Base-by-base conservation (phyloP, 805 yeast species). In the Candida hispaniensis region DNA sequence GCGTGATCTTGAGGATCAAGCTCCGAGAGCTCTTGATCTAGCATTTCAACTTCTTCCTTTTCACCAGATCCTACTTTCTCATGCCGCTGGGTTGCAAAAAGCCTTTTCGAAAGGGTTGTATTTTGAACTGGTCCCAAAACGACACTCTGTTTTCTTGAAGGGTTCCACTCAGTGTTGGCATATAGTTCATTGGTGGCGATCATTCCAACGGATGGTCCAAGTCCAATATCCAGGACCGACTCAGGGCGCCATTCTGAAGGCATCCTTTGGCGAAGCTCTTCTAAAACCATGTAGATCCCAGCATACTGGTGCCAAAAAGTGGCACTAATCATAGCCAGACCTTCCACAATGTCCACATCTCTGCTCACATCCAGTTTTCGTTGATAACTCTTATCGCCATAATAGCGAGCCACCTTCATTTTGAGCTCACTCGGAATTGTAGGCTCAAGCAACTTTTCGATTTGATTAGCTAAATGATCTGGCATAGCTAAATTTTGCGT, bases 201-300 rank as follows among this genome's bases (percentile, higher is more conserved):
- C 63, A 91, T 73, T 2, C 96, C 96, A 0, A 93, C 77, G 2
- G 83, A 88, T 1, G 98, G 97, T 0, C 98, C 97, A 50, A 67
- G 75, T 0, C 94, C 88, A 9, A 82, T 70, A 49, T 82, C 93
- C 32, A 91, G 61, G 0, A 91, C 70, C 4, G 70, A 61, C 17
- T 66, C 49, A 0, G 96, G 96, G 14, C 54, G 54, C 59, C 83
- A 80, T 1, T 43, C 30, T 0, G 59, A 60, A 5, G 51, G 56
- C 13, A 66, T 53, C 24, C 86, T 61, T 26, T 64, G 62, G 44
- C 70, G 63, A 20, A 85, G 57, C 46, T 88, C 97, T 16, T 53
- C 51, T 22, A 91, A 56, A 0, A 75, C 80, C 43, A 75, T 80
- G 35, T 63, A 63, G 2, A 73, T 54, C 9, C 82, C 68, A 1